Conservation (phyloP, 1,284 basidiomycete genomes). For the Ganoderma lingzhi region DNA sequence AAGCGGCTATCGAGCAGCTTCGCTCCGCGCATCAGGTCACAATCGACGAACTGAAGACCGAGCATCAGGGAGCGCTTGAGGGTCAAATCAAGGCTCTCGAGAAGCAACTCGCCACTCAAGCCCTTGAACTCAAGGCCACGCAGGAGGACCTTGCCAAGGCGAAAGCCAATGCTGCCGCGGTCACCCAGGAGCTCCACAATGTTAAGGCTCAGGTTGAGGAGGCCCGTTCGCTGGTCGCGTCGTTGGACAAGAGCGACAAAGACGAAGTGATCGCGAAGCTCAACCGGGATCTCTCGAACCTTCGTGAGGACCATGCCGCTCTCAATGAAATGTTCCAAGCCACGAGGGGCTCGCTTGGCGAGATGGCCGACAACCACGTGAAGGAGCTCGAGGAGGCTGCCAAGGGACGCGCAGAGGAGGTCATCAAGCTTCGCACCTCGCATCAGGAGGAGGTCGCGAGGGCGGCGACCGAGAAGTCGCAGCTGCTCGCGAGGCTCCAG, state of each 20-base stretch:
- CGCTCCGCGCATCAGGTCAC: slow-evolving; percentile 65
- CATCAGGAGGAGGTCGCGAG: slow-evolving; percentile 67
- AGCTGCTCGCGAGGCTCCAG: slow-evolving; percentile 65
- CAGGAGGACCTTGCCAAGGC: slow-evolving; percentile 82
- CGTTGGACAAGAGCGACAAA: slow-evolving; percentile 55
- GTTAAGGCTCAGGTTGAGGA: slow-evolving; percentile 71
- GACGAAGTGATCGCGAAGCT: slow-evolving; percentile 63
- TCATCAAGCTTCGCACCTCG: slow-evolving; percentile 61
- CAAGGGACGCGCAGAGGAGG: slow-evolving; percentile 71
- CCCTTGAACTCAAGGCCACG: slow-evolving; percentile 80
- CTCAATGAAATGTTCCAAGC: slow-evolving; percentile 66
- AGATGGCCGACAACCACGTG: slow-evolving; percentile 72
- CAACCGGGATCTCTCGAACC: slow-evolving; percentile 62
- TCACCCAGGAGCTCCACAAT: slow-evolving; percentile 60
- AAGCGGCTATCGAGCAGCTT: slow-evolving; percentile 73
- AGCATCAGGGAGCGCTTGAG: slow-evolving; percentile 66
- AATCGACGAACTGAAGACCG: slow-evolving; percentile 65
- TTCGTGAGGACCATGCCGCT: slow-evolving; percentile 69
- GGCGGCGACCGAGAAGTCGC: slow-evolving; percentile 64
- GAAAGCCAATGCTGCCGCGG: slow-evolving; percentile 62
- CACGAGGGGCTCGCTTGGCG: slow-evolving; percentile 73
- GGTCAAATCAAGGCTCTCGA: slow-evolving; percentile 64
- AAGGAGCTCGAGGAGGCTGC: slow-evolving; percentile 78
- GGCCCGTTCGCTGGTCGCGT: slow-evolving; percentile 52
- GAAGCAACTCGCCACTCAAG: slow-evolving; percentile 69